Evolutionary conservation across 176 grass and related monocot genomes (phyloP), one percentile per base, ranked within the genome.

Genomic region (Triticum timopheevii): DNA sequence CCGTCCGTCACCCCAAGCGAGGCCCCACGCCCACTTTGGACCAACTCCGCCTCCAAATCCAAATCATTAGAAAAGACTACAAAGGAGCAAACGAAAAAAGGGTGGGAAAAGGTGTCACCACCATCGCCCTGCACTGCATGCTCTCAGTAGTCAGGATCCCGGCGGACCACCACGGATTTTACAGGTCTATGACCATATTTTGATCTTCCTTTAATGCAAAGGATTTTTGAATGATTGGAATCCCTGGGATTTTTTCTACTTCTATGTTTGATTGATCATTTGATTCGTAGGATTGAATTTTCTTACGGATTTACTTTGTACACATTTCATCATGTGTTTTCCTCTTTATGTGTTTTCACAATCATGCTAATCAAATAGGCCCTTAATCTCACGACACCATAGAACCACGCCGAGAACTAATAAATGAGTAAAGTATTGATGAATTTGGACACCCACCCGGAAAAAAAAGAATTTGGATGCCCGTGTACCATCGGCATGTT

Each of bases 31-130:
- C 39, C 69, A 15, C 84, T 58, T 50, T 66, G 39, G 39, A 67
- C 42, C 79, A 7, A 44, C 62, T 59, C 65, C 68, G n/a, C 49
- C 23, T 52, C 49, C 49, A 52, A 52, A 52, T 78, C 71, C 78
- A 78, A 90, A 78, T 64, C 34, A 82, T 76, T 71, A 82, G 67
- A 89, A 86, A 90, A 78, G 88, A 35, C 69, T 74, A 8, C 40
- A 74, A 75, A 75, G 72, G 27, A 49, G 40, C 72, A 12, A 69
- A 20, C 5, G 8, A 8, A 10, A 17, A 20, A 15, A 62, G 69
- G 52, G 17, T 13, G 8, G 4, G 12, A 62, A 82, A 86, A 64
- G 28, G 68, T 42, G 12, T 1, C 12, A 1, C 65, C 77, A 25
- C 39, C 19, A 24, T 30, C 59, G 23, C 17, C 56, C 28, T 45